Base-by-base conservation (phyloP, 1,284 basidiomycete species). In the Apiotrichum mycotoxinovorans region DNA sequence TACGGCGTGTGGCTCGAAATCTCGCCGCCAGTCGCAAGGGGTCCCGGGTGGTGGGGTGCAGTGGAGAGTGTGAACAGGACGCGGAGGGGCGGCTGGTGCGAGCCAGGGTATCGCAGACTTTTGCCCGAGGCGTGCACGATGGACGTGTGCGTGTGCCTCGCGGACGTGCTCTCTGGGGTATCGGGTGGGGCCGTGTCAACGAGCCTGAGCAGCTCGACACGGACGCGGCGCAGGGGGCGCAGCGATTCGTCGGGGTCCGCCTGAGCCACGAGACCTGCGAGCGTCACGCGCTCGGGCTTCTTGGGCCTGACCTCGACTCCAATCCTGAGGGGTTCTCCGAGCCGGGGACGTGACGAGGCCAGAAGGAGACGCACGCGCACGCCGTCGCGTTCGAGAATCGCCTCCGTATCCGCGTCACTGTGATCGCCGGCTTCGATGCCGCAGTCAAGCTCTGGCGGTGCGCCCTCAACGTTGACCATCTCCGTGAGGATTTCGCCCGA, bases 61-160 rank as follows among this genome's bases (percentile, higher is more conserved):
- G 69, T 71, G 1, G 74, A 74, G 14, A 78, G 52, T 23, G 73
- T 71, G 56, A 78, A 78, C 2, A 78, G 62, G 0, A 78, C 56
- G 15, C 76, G 66, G 2, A 76, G 65, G 18, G 75, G 74, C 0
- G 73, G 71, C 34, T 67, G 63, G 5, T 52, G 40, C 3, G 61
- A 27, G 8, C 74, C 72, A 2, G 76, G 75, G 45, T 73, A 78
- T 23, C 76, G 68, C 14, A 76, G 65, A 9, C 71, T 72, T 60
- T 78, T 78, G 41, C 76, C 76, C 1, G 72, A 72, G 0, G 67
- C 52, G 60, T 74, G 68, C 1, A 77, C 57, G 4, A 52, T 45
- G 0, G 56, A 56, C 15, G 54, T 48, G 23, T 46, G 20, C 3
- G 56, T 51, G 34, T 54, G 46, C 9, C 43, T 30, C 0, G 72